These are phyloP conservation scores for Kalmanozyma brasiliensis DNA, from an alignment of 1,284 basidiomycete species.

Conservation along the genomic window DNA sequence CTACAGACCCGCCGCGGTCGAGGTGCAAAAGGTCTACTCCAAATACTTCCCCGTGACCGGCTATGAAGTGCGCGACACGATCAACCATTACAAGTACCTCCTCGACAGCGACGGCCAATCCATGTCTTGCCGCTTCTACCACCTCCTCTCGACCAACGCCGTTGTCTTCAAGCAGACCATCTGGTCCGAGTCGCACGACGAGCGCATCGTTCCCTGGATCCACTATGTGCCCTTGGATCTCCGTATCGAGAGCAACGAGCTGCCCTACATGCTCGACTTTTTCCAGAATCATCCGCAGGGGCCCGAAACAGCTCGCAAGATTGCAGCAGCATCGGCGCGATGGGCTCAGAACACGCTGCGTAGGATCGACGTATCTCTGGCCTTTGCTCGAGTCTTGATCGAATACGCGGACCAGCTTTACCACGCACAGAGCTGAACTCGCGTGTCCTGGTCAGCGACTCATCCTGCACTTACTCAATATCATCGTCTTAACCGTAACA, in stretches of 20 bases:
- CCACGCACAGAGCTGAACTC: background rate
- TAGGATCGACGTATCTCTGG: constrained; percentile 30
- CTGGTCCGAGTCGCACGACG: constrained; percentile 45
- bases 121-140: constrained; percentile 46
- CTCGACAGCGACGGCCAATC: constrained; percentile 34
- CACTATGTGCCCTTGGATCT: constrained; percentile 38
- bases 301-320: constrained; percentile 14
- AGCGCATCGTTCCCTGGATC: constrained; percentile 38
- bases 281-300: constrained; percentile 33
- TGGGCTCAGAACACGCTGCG: constrained; percentile 28
- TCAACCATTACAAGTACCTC: constrained; percentile 24
- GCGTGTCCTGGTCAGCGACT: too few relatives aligned
- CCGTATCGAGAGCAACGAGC: constrained; percentile 28
- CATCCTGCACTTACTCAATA: too few relatives aligned
- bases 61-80: constrained; percentile 3
- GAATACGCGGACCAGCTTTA: constrained; percentile 25
- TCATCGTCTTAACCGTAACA: too few relatives aligned
- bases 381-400: constrained; percentile 31
- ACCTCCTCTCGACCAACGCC: constrained; percentile 32
- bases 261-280: constrained; percentile 36
- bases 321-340: constrained; percentile 18
- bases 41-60: constrained; percentile 14
- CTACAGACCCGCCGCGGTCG: too few relatives aligned
- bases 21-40: background rate
- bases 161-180: constrained; percentile 40